Evolutionary conservation across 2,329 filamentous ascomycete species (phyloP).

Genomic region (Epichloe coenophiala): DNA sequence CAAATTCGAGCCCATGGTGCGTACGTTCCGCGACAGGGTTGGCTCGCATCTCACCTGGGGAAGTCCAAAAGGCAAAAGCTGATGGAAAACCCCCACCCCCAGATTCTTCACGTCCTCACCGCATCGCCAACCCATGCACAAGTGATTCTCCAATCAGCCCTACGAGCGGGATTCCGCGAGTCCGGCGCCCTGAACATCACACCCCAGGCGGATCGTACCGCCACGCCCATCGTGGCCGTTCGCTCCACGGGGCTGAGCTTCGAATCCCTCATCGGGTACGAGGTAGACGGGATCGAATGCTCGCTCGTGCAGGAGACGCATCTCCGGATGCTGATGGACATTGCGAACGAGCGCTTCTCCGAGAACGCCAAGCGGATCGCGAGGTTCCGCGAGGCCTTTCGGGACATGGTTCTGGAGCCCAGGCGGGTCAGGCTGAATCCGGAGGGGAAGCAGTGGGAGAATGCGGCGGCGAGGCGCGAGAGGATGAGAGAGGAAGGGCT

Average conservation of each 20-base stretch:
- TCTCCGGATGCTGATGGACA: constrained; percentile 48
- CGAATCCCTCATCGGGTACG: constrained; percentile 63
- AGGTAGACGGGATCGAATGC: constrained; percentile 23
- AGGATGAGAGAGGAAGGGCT: constrained; percentile 47
- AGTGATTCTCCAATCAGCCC: constrained; percentile 57
- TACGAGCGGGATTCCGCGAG: constrained; percentile 78
- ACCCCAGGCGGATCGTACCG: constrained; percentile 18
- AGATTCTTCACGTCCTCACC: constrained; percentile 84
- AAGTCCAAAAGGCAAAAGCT: no score
- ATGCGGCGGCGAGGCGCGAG: constrained; percentile 34
- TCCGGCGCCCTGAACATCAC: constrained; percentile 65
- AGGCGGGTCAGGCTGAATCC: constrained; percentile 14
- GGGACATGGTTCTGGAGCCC: constrained; percentile 15
- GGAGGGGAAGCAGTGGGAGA: constrained; percentile 39
- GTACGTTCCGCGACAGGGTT: constrained; percentile 14
- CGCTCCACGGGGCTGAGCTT: constrained; percentile 71
- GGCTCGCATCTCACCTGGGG: neutral
- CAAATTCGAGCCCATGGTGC: constrained; percentile 91
- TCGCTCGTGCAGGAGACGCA: constrained; percentile 52
- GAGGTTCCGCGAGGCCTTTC: constrained; percentile 44
- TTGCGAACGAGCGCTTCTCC: constrained; percentile 62
- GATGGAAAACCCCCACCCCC: no score
- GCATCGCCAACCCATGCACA: constrained; percentile 65
- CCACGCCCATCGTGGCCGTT: constrained; percentile 66
- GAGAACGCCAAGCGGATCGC: constrained; percentile 56